Evolutionary conservation across 352 stramenopile species (phyloP).

Genomic region (Globisporangium radiosum): DNA sequence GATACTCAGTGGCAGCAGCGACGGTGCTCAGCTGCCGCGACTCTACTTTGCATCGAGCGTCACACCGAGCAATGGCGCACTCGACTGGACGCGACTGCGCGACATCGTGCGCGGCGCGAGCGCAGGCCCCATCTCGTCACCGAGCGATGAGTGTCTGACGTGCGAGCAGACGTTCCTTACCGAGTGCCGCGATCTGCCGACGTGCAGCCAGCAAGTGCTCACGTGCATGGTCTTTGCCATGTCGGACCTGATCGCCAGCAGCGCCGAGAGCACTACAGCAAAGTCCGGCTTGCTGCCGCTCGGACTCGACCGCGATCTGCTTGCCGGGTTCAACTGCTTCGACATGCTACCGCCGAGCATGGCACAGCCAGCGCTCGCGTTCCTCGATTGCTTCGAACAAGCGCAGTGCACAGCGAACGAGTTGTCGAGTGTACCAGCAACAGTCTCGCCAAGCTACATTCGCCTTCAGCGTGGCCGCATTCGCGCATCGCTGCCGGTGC

Average conservation of each 20-base stretch:
- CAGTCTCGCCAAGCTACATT: slow-evolving; percentile 5
- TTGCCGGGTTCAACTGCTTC: background rate
- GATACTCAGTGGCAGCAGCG: background rate
- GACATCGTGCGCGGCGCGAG: background rate
- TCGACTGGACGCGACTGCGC: slow-evolving; percentile 8
- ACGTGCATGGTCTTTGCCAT: background rate
- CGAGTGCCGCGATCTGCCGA: background rate
- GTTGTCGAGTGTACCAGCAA: background rate
- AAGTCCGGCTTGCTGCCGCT: background rate
- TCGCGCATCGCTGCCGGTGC: background rate
- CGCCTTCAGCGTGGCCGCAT: slow-evolving; percentile 7
- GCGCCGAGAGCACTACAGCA: background rate
- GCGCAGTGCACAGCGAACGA: slow-evolving; percentile 7
- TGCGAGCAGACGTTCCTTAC: slow-evolving; percentile 9
- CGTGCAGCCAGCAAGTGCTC: slow-evolving; percentile 4
- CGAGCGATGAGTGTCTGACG: background rate
- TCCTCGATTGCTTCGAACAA: slow-evolving; percentile 9
- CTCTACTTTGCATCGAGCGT: background rate
- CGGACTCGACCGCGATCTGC: background rate
- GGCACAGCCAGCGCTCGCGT: background rate
- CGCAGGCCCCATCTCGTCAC: background rate
- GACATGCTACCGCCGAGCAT: background rate
- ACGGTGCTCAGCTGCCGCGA: background rate
- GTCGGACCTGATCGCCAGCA: background rate
- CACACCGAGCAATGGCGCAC: background rate